Percentiles rank a stretch among this genome's conserved stretches.
Conservation (phyloP, 1,284 basidiomycete species). For the Ceratobasidium sp. region DNA sequence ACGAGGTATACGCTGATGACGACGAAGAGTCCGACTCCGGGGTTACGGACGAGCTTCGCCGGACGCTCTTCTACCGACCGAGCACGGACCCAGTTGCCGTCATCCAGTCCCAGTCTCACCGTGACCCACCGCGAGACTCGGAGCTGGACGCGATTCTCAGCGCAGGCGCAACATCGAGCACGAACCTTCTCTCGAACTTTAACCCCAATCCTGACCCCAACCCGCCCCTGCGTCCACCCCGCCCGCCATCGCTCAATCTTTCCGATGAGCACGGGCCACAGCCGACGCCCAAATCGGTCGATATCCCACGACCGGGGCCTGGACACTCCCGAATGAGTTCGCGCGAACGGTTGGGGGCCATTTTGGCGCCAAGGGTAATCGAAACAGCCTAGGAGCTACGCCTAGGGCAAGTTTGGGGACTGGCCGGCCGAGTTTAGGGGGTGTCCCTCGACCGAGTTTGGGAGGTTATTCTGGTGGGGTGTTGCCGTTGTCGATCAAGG, state of each 20-base stretch:
- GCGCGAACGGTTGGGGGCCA: slow-evolving; percentile 19
- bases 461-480: background rate
- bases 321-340: slow-evolving; percentile 19
- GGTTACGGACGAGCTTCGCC: slow-evolving; percentile 30
- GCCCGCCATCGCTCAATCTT: slow-evolving; percentile 25
- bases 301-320: slow-evolving; percentile 2
- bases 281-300: slow-evolving; percentile 18
- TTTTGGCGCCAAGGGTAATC: background rate
- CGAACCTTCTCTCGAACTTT: background rate
- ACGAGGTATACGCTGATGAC: background rate
- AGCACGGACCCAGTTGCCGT: slow-evolving; percentile 32
- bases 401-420: background rate
- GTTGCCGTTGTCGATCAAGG: background rate
- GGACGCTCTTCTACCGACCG: slow-evolving; percentile 33
- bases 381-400: background rate
- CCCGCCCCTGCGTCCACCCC: slow-evolving; percentile 6
- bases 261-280: slow-evolving; percentile 25
- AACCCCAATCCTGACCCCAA: background rate
- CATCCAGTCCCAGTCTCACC: background rate
- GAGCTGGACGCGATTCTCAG: slow-evolving; percentile 20
- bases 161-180: slow-evolving; percentile 14
- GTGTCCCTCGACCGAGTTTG: background rate
- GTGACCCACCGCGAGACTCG: background rate
- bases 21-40: slow-evolving; percentile 17
- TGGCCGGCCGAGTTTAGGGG: background rate